Evolutionary conservation across 768 basidiomycete species (phyloP), one percentile per base, ranked within the genome.

Genomic region (Russula olivacea): DNA sequence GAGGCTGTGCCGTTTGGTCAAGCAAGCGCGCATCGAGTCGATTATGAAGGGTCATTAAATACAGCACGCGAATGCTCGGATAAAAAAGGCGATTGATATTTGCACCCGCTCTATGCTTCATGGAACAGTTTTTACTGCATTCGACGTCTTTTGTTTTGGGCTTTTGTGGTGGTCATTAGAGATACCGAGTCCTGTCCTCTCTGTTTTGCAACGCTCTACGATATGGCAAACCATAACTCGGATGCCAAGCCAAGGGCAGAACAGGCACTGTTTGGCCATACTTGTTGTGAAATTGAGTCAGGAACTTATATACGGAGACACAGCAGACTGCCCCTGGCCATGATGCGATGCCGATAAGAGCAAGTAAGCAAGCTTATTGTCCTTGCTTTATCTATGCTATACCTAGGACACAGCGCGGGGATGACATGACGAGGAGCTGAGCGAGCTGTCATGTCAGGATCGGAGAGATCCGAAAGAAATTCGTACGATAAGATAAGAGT

Each of bases 1-100:
- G 11, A 79, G 83, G 64, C 72, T 91, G 64, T 76, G 81, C 58
- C 78, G 73, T 67, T 79, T 81, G 28, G 80, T 91, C 11, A 87
- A 91, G 65, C 73, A 76, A 36, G 83, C 84, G 17, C 80, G 89
- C 2, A 92, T 92, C 48, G 83, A 89, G 60, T 89, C 88, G 32
- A 87, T 92, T 4, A 85, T 88, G 86, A 92, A 91, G 72, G 80
- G 81, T 11, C 75, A 88, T 70, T 87, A 41, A 63, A n/a, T 28
- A 28, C 28, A 28, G 28, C 4, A 28, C 28, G 28, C 28, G 28
- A 28, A n/a, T n/a, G n/a, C n/a, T n/a, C n/a, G n/a, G n/a, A n/a
- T n/a, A n/a, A n/a, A n/a, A n/a, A n/a, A 4, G 28, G 28, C 4
- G 28, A 28, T 28, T 28, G 28, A 28, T 28, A 28, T 28, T 28